Conservation (phyloP, 345 rosid genomes). For the Linum tenue region DNA sequence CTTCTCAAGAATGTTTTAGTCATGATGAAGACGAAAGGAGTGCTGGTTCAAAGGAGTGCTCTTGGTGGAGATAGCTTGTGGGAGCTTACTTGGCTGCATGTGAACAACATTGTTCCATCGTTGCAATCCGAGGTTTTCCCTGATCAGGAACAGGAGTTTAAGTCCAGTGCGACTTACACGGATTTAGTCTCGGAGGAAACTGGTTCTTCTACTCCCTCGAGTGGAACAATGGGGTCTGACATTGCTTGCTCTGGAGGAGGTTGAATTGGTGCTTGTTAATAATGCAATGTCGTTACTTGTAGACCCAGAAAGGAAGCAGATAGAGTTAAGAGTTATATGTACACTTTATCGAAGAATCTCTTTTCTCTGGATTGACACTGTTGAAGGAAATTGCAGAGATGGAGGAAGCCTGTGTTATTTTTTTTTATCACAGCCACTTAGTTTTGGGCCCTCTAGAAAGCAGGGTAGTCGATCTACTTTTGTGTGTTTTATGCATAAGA, state of each 20-base stretch:
- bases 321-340: neutral
- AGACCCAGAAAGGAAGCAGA: constrained; percentile 16
- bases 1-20: constrained; percentile 77
- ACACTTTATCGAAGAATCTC: neutral
- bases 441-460: no score
- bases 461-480: neutral
- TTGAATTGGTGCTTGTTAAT: constrained; percentile 1
- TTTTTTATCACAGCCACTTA: no score
- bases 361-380: constrained; percentile 9
- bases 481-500: no score
- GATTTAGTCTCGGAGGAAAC: constrained; percentile 26
- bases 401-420: neutral
- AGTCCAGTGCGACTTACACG: constrained; percentile 18
- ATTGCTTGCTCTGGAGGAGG: constrained; percentile 27
- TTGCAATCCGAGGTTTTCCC: constrained; percentile 84
- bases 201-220: constrained; percentile 23
- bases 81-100: constrained; percentile 96
- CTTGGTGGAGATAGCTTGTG: constrained; percentile 93
- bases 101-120: constrained; percentile 69
- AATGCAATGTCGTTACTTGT: neutral
- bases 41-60: constrained; percentile 76
- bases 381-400: constrained; percentile 5
- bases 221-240: constrained; percentile 33
- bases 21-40: constrained; percentile 75
- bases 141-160: constrained; percentile 41